phyloP scores from a whole-genome alignment of 257 asterid species.

The Solanum dulcamara region DNA sequence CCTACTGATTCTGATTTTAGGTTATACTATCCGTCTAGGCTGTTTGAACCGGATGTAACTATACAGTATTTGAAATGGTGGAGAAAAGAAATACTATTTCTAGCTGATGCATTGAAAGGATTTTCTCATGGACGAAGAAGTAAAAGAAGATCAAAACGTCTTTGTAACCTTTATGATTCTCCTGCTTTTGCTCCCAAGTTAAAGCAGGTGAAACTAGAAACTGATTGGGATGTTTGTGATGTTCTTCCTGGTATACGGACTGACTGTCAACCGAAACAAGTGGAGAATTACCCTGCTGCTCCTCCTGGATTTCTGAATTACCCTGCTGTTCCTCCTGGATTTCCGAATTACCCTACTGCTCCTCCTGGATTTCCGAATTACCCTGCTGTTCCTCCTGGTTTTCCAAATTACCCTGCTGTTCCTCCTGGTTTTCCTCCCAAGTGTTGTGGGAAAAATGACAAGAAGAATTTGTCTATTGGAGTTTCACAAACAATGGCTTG shows the following conservation, averaged over 20 bases:
- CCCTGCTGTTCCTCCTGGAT: no score
- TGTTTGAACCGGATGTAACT: slow-evolving; percentile 16
- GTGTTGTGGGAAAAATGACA: background rate
- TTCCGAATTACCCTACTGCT: no score
- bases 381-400: slow-evolving; percentile 10
- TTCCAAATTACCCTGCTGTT: background rate
- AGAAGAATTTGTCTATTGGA: background rate
- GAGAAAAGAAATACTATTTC: slow-evolving; percentile 12
- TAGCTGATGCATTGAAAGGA: background rate
- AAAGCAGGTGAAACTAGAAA: background rate
- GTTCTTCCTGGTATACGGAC: background rate
- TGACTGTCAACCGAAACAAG: background rate
- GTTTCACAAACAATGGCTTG: background rate
- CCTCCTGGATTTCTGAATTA: no score
- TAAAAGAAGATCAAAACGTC: background rate
- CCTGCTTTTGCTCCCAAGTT: background rate
- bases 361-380: background rate
- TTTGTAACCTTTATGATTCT: background rate
- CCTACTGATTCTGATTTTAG: background rate
- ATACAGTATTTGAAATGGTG: slow-evolving; percentile 23
- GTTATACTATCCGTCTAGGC: slow-evolving; percentile 14
- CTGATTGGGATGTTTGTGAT: background rate
- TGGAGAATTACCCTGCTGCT: slow-evolving; percentile 2
- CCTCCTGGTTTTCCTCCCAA: slow-evolving; percentile 12
- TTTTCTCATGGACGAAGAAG: slow-evolving; percentile 4